Percentiles rank a stretch among this genome's conserved stretches.
Conservation (phyloP, 2,329 filamentous ascomycete species). For the Sclerotinia nivalis region DNA sequence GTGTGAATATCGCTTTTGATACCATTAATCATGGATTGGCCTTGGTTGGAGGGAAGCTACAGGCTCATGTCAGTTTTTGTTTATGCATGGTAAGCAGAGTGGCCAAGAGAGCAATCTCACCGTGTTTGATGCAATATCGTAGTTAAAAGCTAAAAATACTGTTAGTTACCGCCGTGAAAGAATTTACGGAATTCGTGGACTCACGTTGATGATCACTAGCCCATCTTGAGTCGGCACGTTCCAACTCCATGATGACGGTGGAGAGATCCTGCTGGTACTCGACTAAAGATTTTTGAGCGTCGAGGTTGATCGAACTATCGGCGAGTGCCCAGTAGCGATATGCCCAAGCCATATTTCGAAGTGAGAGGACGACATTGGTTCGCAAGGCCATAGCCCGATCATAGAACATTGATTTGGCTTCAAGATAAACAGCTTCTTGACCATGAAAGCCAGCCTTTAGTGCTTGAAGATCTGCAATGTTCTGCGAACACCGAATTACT, state of each 20-base stretch:
- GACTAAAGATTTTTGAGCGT: background rate
- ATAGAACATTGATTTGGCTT: slow-evolving; percentile 17
- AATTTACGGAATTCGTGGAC: background rate
- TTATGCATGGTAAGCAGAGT: background rate
- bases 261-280: slow-evolving; percentile 14
- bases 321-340: slow-evolving; percentile 14
- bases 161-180: background rate
- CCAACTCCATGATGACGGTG: slow-evolving; percentile 10
- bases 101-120: background rate
- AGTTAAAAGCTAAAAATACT: slow-evolving; percentile 3
- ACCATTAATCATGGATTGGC: slow-evolving; percentile 5
- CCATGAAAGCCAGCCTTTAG: background rate
- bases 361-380: slow-evolving; percentile 10
- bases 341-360: slow-evolving; percentile 9
- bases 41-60: slow-evolving; percentile 15
- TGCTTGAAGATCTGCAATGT: slow-evolving; percentile 4
- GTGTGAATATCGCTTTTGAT: slow-evolving; percentile 1
- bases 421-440: slow-evolving; percentile 10
- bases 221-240: slow-evolving; percentile 11
- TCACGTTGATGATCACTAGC: slow-evolving; percentile 14
- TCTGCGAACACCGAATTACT: background rate
- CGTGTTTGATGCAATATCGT: slow-evolving; percentile 6
- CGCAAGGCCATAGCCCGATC: slow-evolving; percentile 15
- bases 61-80: background rate
- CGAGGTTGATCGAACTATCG: slow-evolving; percentile 9